Base-by-base conservation (phyloP, 2,329 filamentous ascomycete genomes). In the Colletotrichum graminicola region DNA sequence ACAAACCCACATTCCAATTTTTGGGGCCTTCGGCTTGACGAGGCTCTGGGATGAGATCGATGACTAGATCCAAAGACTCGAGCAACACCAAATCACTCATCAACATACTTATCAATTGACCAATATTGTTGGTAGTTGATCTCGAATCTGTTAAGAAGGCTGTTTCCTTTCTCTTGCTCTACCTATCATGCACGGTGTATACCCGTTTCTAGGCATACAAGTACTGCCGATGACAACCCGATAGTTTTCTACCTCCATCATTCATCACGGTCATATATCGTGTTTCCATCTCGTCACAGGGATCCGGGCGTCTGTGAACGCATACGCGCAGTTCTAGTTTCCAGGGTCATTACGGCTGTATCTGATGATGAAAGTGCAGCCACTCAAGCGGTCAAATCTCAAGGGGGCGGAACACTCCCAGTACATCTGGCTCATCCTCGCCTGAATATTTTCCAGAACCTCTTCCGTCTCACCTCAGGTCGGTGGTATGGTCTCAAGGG, bases 361-460 rank as follows among this genome's bases (percentile, higher is more conserved):
- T 3, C 16, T 29, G 10, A 21, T 29, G 10, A 21, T 29, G 12
- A 39, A 3, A 14, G 10, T 14, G 21, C 41, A 29, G 29, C 43
- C 47, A 18, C 14, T n/a, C n/a, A 18, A 8, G 8, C 32, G 5
- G 23, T 26, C 39, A 16, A 49, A 52, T 10, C 3, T 8, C 11
- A 23, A 10, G 16, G 18, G 12, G 14, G 34, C 16, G 26, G 43
- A 26, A 21, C 29, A 60, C 39, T 29, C 56, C 39, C 39, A 29
- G 8, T 3, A 7, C 14, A 14, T 43, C 5, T 21, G 12, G 32
- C 36, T 49, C 59, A 57, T 32, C 36, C 51, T 56, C 43, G n/a
- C n/a, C 43, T 29, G 36, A 73, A 70, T 7, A 69, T 51, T 4
- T 66, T 39, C 72, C 70, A 73, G n/a, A 73, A 60, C 7, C 43